Base-by-base conservation (phyloP, 345 rosid genomes). In the Populus alba region DNA sequence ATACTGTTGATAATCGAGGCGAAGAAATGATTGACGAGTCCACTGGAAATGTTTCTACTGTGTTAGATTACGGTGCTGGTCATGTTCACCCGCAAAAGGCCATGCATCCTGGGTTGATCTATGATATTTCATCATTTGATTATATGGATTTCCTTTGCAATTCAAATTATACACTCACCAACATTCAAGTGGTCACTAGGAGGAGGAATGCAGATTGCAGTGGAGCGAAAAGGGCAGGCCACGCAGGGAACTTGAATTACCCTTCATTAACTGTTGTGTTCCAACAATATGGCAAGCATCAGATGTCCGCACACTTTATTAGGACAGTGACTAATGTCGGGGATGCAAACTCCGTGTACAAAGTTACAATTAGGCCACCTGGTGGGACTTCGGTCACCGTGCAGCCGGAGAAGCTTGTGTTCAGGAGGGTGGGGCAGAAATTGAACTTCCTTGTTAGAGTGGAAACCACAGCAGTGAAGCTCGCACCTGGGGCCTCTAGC, bases 51-150 rank as follows among this genome's bases (percentile, higher is more conserved):
- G 55, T 70, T 16, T 82, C 85, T 12, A 75, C 77, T 0, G 82
- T 78, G 62, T 45, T 82, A 35, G 85, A 82, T 57, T 82, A 78
- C 61, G 85, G 85, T 39, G 59, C 85, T 3, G 85, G 85, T 6
- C 85, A 82, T 41, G 85, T 82, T 59, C 77, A 82, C 62, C 85
- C 85, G 6, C 82, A 78, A 39, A 78, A 82, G 41, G 85, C 85
- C 0, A 82, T 82, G 71, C 37, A 82, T 67, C 85, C 85, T 10
- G 85, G 85, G 25, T 45, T 82, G 33, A 71, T 82, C 5, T 82
- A 82, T 27, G 85, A 82, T 37, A 29, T 78, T n/a, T 70, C 82
- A 5, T 65, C 81, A 4, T 55, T 74, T 37, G 81, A 82, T 66
- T 82, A 78, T 47, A 69, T 82, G 4, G 85, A 82, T 66, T 82